A percentile compares a stretch with the other conserved stretches of the same genome.
phyloP scores from a whole-genome alignment of 2,329 filamentous ascomycete species.

The Fusarium lyarnte region DNA sequence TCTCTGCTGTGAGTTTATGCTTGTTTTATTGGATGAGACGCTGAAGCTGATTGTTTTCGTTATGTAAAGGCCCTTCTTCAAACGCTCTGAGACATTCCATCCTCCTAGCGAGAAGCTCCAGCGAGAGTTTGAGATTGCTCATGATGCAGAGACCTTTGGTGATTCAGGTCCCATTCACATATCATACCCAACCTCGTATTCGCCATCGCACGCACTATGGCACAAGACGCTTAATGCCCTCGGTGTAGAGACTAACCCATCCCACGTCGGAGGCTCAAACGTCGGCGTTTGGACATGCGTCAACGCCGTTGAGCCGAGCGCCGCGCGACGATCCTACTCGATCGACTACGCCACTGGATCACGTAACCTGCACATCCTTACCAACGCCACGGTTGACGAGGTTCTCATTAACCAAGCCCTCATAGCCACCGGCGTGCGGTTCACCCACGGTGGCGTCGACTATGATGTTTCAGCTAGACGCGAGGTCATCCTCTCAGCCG shows the following conservation, averaged over 20 bases:
- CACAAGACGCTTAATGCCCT: constrained; percentile 58
- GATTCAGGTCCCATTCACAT: constrained; percentile 58
- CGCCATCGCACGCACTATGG: constrained; percentile 56
- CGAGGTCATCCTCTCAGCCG: constrained; percentile 69
- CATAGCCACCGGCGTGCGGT: constrained; percentile 47
- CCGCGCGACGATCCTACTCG: constrained; percentile 59
- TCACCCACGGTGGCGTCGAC: constrained; percentile 50
- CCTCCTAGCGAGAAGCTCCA: constrained; percentile 48
- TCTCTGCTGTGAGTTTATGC: constrained; percentile 45
- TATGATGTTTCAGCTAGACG: constrained; percentile 51
- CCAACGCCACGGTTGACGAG: constrained; percentile 42
- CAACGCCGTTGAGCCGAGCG: constrained; percentile 58
- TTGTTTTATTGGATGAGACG: neutral
- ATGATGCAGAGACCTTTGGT: constrained; percentile 54
- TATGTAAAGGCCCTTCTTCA: constrained; percentile 57
- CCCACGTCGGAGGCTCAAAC: constrained; percentile 60
- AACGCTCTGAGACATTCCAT: constrained; percentile 60
- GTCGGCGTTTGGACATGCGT: constrained; percentile 61
- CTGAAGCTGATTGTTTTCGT: constrained; percentile 1
- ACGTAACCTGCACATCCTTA: constrained; percentile 54
- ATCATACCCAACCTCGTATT: constrained; percentile 55
- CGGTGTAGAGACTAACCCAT: constrained; percentile 52
- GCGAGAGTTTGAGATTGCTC: constrained; percentile 49
- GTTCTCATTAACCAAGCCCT: constrained; percentile 38
- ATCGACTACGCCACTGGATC: constrained; percentile 56